Conservation (phyloP, 306 rosid genomes). For the Datisca glomerata region DNA sequence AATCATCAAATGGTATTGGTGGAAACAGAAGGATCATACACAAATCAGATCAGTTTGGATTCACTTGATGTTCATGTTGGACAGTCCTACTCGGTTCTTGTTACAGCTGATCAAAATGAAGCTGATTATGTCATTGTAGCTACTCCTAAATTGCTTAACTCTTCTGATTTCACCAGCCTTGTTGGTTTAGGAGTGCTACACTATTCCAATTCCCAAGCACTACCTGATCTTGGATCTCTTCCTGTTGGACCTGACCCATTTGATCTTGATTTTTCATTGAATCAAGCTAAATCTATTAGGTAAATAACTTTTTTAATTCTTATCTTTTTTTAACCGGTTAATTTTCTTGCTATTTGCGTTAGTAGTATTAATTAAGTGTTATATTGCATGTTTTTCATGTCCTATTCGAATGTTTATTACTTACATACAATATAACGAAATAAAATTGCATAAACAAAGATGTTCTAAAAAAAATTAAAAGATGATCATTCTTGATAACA, state of each 20-base stretch:
- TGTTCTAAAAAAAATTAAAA: too few species aligned
- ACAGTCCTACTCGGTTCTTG: slow-evolving; percentile 75
- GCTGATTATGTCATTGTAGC: slow-evolving; percentile 70
- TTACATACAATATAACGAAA: not conserved
- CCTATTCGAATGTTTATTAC: too few species aligned
- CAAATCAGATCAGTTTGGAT: slow-evolving; percentile 38
- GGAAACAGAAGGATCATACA: slow-evolving; percentile 87
- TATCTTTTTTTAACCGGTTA: too few species aligned
- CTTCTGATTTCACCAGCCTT: slow-evolving; percentile 15
- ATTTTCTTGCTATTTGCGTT: too few species aligned
- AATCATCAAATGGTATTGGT: slow-evolving; percentile 53
- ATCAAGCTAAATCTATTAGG: slow-evolving; percentile 68
- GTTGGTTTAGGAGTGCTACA: slow-evolving; percentile 47
- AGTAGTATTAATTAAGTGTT: too few species aligned
- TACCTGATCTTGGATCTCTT: slow-evolving; percentile 36
- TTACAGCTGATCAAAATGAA: slow-evolving; percentile 49
- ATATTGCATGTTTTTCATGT: too few species aligned
- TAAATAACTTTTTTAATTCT: slow-evolving; percentile 11
- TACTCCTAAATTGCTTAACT: slow-evolving; percentile 39
- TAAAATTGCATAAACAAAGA: not conserved
- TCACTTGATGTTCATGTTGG: slow-evolving; percentile 90
- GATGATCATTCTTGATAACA: too few species aligned
- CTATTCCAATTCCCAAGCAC: slow-evolving; percentile 34
- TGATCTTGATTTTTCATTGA: slow-evolving; percentile 43
- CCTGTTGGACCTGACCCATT: slow-evolving; percentile 58